A percentile compares a stretch with the other conserved stretches of the same genome.
Evolutionary conservation across 2,329 filamentous ascomycete genomes (phyloP).

Genomic region (Verticillium zaregamsianum): DNA sequence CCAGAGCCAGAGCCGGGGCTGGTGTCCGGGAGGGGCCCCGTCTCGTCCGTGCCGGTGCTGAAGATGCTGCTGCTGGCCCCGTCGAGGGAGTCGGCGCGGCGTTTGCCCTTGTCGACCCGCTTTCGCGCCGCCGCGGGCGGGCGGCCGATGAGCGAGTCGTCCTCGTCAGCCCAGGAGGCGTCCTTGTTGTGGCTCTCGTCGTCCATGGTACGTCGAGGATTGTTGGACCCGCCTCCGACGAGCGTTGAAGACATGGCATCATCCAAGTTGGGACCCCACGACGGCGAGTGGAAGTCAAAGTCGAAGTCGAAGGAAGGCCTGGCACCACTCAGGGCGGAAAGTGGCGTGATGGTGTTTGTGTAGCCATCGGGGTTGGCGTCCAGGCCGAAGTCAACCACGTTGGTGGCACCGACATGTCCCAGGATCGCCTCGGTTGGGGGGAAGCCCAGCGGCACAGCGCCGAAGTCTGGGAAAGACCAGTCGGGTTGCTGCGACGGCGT

Average conservation of each 20-base stretch:
- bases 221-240: background rate
- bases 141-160: background rate
- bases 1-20: background rate
- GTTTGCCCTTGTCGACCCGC: slow-evolving; percentile 7
- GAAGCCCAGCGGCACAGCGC: background rate
- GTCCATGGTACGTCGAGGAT: slow-evolving; percentile 6
- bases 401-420: background rate
- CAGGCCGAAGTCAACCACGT: background rate
- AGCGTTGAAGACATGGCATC: slow-evolving; percentile 7
- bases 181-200: slow-evolving; percentile 7
- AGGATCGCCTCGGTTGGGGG: background rate
- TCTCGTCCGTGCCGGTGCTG: slow-evolving; percentile 1
- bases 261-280: slow-evolving; percentile 8
- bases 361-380: background rate
- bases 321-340: background rate
- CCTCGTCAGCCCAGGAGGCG: slow-evolving; percentile 6
- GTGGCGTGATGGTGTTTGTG: background rate
- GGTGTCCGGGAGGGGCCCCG: background rate
- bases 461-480: background rate
- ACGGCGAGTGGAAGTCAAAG: slow-evolving; percentile 9
- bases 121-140: background rate
- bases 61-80: background rate
- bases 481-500: background rate
- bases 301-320: slow-evolving; percentile 1
- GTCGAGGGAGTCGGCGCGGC: slow-evolving; percentile 4